A percentile compares a stretch with the other conserved stretches of the same genome.
Evolutionary conservation across 176 grass and related monocot species (phyloP).

Genomic region (Juncus effusus): DNA sequence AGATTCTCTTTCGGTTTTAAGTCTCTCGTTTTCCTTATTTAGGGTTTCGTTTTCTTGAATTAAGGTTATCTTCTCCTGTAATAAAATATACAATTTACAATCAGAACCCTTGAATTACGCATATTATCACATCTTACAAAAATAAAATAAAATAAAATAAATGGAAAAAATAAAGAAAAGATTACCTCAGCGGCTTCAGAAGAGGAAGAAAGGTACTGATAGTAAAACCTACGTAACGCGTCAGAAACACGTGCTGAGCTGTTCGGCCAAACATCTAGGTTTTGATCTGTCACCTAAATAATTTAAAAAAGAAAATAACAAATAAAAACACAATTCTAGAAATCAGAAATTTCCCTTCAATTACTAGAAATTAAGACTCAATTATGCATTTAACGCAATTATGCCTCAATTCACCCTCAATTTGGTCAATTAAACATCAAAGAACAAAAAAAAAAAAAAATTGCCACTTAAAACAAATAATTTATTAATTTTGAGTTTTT

Average conservation of each 20-base stretch:
- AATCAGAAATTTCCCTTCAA: background rate
- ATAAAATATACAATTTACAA: constrained; percentile 16
- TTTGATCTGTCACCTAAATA: constrained; percentile 73
- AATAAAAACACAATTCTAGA: constrained; percentile 1
- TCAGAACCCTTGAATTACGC: constrained; percentile 11
- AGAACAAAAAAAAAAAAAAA: constrained; percentile 6
- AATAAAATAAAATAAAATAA: background rate
- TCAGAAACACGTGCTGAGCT: constrained; percentile 87
- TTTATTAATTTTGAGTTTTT: background rate
- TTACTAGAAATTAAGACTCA: background rate
- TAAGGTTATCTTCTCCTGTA: constrained; percentile 87
- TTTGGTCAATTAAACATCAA: constrained; percentile 4
- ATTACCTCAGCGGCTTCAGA: constrained; percentile 86
- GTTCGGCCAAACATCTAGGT: constrained; percentile 84
- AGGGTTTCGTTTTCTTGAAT: constrained; percentile 74
- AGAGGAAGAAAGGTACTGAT: constrained; percentile 94
- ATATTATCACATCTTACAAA: background rate
- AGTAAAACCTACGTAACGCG: constrained; percentile 92
- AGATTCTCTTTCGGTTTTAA: constrained; percentile 60
- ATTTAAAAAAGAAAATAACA: background rate
- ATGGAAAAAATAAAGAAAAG: background rate
- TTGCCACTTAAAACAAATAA: background rate
- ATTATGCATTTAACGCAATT: constrained; percentile 10
- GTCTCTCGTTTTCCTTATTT: constrained; percentile 61
- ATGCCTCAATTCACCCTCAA: constrained; percentile 9